Base-by-base conservation (phyloP, 352 stramenopile genomes). In the Phytophthora sp. region DNA sequence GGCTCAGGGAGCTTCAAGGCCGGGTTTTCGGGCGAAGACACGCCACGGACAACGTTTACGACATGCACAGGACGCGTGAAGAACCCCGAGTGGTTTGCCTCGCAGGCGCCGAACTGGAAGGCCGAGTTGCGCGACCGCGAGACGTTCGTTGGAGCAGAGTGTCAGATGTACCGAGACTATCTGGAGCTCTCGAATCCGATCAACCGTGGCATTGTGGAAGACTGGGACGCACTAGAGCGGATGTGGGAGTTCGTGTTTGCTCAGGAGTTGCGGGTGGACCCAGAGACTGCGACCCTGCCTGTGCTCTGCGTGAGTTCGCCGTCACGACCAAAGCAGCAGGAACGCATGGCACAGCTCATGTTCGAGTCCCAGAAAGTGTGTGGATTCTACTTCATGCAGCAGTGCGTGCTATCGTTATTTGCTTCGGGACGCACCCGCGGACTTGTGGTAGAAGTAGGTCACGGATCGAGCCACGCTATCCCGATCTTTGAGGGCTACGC, bases 201-300 rank as follows among this genome's bases (percentile, higher is more conserved):
- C 26, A 77, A 91, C 21, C 69, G 86, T 7, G 91, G 91, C 3
- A 41, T 94, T 20, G 75, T 97, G 5, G 74, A 89, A 54, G 82
- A 97, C 61, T 96, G 87, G 83, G 88, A 94, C 45, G 77, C 86
- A 15, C 72, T 97, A 38, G 89, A 97, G 57, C 79, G 81, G 10
- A 73, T 97, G 24, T 92, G 90, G 89, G 77, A 96, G 54, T 87
- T 94, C 58, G 76, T 92, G 23, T 96, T 96, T 41, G 56, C 84
- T 18, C 72, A 92, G 60, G 84, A 95, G 58, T 67, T 94, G 37
- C 80, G 73, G 12, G 72, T 93, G 42, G 88, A 92, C 35, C 84
- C 86, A 0, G 87, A 95, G 67, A 90, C 80, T 5, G 75, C 74
- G 7, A 82, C 82, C 18, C 58, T 93, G 15, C 85, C 87, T 1